phyloP scores from a whole-genome alignment of 139 green algal species.

The Tetratostichococcus sp. region DNA sequence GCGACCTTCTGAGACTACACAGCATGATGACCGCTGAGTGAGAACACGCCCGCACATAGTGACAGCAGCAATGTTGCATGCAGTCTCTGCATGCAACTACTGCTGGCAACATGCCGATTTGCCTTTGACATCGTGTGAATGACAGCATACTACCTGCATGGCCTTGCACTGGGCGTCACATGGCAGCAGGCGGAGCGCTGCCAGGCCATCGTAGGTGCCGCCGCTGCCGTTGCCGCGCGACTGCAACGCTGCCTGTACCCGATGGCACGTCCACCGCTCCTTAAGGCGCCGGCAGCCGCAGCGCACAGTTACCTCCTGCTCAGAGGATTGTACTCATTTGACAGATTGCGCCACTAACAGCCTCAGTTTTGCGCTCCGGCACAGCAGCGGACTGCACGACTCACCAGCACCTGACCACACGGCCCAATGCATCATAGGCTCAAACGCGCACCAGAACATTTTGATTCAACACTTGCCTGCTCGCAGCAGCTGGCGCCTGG shows the following conservation, averaged over 20 bases:
- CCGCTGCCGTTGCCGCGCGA: neutral
- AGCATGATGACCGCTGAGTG: too few relatives aligned
- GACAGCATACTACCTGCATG: neutral
- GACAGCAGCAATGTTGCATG: too few relatives aligned
- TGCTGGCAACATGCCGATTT: neutral
- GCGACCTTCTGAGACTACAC: too few relatives aligned
- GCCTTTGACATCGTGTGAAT: neutral
- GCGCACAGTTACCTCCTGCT: conserved; percentile 55
- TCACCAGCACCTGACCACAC: too few relatives aligned
- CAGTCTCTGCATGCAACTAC: neutral
- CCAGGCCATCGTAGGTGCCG: conserved; percentile 27
- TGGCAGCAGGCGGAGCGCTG: conserved; percentile 43
- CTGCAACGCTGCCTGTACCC: neutral
- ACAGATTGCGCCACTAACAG: too few relatives aligned
- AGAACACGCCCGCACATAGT: too few relatives aligned
- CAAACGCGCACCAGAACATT: too few relatives aligned
- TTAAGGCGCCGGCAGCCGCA: conserved; percentile 63
- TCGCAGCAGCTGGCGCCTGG: conserved; percentile 34
- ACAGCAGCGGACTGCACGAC: too few relatives aligned
- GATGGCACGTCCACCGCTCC: conserved; percentile 49
- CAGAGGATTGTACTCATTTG: too few relatives aligned
- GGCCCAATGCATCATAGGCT: too few relatives aligned
- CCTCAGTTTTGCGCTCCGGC: too few relatives aligned
- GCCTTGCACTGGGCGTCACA: conserved; percentile 51
- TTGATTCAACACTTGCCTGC: neutral